Conservation (phyloP, 1,284 basidiomycete genomes). For the Schizophyllum amplum region DNA sequence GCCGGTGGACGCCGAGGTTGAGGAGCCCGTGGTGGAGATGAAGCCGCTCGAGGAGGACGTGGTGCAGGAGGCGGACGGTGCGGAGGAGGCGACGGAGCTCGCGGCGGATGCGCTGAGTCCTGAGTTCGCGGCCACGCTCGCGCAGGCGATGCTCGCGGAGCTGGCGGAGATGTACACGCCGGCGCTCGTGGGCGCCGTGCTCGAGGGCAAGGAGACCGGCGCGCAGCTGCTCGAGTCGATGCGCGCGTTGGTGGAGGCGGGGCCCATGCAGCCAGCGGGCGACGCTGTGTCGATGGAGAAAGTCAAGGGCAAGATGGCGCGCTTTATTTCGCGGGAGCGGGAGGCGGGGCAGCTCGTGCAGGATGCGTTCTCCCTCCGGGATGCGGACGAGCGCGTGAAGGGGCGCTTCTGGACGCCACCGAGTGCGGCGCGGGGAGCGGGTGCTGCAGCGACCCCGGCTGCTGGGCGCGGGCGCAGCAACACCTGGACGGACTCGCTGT, state of each 20-base stretch:
- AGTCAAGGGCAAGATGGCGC: too few species aligned
- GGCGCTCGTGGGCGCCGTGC: neutral
- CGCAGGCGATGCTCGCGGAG: neutral
- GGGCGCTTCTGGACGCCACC: too few species aligned
- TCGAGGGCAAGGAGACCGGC: neutral
- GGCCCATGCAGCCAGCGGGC: neutral
- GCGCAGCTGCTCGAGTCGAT: neutral
- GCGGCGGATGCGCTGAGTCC: too few species aligned
- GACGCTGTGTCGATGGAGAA: neutral
- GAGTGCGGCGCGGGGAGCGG: too few species aligned
- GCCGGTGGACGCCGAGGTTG: too few species aligned
- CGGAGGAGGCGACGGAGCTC: neutral
- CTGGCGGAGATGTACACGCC: neutral
- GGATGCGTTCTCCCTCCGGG: too few species aligned
- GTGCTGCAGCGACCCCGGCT: too few species aligned
- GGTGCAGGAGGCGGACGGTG: neutral
- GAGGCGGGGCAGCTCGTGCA: too few species aligned
- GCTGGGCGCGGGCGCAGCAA: too few species aligned
- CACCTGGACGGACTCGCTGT: too few species aligned
- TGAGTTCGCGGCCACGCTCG: neutral
- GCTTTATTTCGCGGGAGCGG: too few species aligned
- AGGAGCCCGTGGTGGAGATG: neutral
- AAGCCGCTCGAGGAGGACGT: neutral
- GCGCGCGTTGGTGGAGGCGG: neutral
- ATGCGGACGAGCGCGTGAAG: too few species aligned